A percentile compares a stretch with the other conserved stretches of the same genome.
Evolutionary conservation across 2,329 filamentous ascomycete species (phyloP).

Genomic region (Aureobasidium sp.): DNA sequence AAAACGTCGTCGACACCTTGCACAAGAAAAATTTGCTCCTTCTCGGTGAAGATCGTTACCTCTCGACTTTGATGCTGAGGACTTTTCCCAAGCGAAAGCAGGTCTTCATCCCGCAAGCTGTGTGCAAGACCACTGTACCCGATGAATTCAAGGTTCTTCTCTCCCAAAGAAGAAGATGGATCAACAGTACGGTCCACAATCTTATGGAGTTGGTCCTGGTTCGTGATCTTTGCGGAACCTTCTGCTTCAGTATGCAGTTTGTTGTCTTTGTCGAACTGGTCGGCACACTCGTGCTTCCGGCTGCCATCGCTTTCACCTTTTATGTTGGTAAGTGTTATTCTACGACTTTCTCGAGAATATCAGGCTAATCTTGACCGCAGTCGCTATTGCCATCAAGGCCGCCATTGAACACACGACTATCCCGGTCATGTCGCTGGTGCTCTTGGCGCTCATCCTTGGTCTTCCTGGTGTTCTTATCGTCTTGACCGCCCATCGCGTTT

Average conservation of each 20-base stretch:
- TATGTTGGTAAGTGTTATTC: constrained; percentile 69
- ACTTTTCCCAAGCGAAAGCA: constrained; percentile 99
- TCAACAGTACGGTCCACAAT: constrained; percentile 98
- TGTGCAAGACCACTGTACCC: constrained; percentile 97
- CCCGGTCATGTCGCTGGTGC: constrained; percentile 83
- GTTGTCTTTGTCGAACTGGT: constrained; percentile 92
- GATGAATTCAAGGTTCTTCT: constrained; percentile 87
- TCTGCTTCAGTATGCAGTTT: constrained; percentile 99
- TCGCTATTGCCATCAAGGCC: constrained; percentile 76
- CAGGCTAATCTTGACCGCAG: constrained; percentile 38
- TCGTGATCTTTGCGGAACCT: constrained; percentile 91
- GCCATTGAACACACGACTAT: constrained; percentile 49
- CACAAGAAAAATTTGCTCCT: constrained; percentile 95
- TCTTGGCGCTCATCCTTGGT: constrained; percentile 85
- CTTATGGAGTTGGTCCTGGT: constrained; percentile 96
- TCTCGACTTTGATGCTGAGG: constrained; percentile 95
- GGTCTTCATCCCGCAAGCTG: constrained; percentile 94
- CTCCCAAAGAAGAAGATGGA: constrained; percentile 94
- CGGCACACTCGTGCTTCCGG: constrained; percentile 88
- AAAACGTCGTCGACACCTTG: constrained; percentile 96
- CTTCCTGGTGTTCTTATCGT: constrained; percentile 87
- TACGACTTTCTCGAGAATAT: constrained; percentile 18
- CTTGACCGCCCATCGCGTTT: constrained; percentile 84
- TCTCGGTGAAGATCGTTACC: constrained; percentile 87
- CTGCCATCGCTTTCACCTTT: constrained; percentile 93